phyloP scores from a whole-genome alignment of 202 grass and related monocot species.

The Schoenoplectus tabernaemontani region DNA sequence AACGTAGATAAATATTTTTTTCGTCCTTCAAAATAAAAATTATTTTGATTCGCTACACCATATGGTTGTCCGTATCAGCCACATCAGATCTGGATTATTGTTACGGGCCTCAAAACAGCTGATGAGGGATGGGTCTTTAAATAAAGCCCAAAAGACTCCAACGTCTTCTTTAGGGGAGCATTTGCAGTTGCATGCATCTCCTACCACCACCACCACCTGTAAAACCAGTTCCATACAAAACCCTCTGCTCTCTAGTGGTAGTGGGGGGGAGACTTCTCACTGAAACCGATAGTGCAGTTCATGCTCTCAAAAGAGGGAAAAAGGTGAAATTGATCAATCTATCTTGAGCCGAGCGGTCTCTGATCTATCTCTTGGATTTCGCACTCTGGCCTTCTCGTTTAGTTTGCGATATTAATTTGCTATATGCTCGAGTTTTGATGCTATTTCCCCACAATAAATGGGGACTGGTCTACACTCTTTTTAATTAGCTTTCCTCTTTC shows the following conservation, averaged over 20 bases:
- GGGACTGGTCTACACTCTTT: conserved; percentile 1
- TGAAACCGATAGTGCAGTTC: conserved; percentile 4
- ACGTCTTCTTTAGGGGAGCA: neutral
- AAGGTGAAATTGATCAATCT: neutral
- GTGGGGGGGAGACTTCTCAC: neutral
- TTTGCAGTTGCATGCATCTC: neutral
- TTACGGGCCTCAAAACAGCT: neutral
- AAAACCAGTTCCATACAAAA: neutral
- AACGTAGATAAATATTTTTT: neutral
- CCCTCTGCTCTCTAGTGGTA: neutral
- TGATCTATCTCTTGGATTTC: conserved; percentile 1
- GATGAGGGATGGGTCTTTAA: neutral
- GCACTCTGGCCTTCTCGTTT: neutral
- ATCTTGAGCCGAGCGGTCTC: neutral
- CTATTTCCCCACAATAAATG: neutral
- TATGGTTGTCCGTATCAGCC: neutral
- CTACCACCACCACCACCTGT: neutral
- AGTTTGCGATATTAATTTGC: neutral
- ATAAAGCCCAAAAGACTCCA: neutral
- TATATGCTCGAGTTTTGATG: neutral
- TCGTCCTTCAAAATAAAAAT: neutral
- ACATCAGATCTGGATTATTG: neutral
- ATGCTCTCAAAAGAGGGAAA: neutral
- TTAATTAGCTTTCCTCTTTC: neutral
- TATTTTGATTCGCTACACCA: neutral